phyloP scores from a whole-genome alignment of 2,329 filamentous ascomycete species.

The Phyllosticta capitalensis region DNA sequence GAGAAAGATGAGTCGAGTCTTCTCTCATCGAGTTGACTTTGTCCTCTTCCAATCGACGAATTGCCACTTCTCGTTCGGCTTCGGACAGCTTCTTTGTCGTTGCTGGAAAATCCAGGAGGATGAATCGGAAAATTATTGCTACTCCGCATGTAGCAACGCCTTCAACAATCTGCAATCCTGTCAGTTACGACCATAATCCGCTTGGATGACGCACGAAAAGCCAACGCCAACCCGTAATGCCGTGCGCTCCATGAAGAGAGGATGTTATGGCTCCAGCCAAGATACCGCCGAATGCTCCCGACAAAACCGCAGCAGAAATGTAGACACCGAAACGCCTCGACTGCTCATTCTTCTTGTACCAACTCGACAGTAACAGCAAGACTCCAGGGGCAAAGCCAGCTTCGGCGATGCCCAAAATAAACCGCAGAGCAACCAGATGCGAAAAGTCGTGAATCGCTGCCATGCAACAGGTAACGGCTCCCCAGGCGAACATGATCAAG shows the following conservation, averaged over 20 bases:
- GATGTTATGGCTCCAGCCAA: slow-evolving; percentile 41
- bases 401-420: slow-evolving; percentile 48
- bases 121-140: slow-evolving; percentile 34
- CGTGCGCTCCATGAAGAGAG: slow-evolving; percentile 36
- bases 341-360: slow-evolving; percentile 51
- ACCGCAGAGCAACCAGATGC: slow-evolving; percentile 42
- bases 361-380: slow-evolving; percentile 45
- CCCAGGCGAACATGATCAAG: slow-evolving; percentile 47
- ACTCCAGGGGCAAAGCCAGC: slow-evolving; percentile 48
- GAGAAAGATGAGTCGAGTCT: slow-evolving; percentile 25
- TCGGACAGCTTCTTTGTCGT: slow-evolving; percentile 35
- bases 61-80: slow-evolving; percentile 34
- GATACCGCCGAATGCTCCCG: slow-evolving; percentile 45
- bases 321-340: slow-evolving; percentile 49
- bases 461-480: slow-evolving; percentile 42
- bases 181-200: neutral
- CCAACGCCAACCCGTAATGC: slow-evolving; percentile 44
- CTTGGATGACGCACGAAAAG: slow-evolving; percentile 34
- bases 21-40: slow-evolving; percentile 27
- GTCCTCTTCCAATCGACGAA: slow-evolving; percentile 36
- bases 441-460: slow-evolving; percentile 38
- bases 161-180: slow-evolving; percentile 20
- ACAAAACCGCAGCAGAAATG: slow-evolving; percentile 48
- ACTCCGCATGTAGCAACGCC: slow-evolving; percentile 36
- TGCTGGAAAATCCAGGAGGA: slow-evolving; percentile 42